Evolutionary conservation across 768 basidiomycete genomes (phyloP).

Genomic region (Mycena rosella): DNA sequence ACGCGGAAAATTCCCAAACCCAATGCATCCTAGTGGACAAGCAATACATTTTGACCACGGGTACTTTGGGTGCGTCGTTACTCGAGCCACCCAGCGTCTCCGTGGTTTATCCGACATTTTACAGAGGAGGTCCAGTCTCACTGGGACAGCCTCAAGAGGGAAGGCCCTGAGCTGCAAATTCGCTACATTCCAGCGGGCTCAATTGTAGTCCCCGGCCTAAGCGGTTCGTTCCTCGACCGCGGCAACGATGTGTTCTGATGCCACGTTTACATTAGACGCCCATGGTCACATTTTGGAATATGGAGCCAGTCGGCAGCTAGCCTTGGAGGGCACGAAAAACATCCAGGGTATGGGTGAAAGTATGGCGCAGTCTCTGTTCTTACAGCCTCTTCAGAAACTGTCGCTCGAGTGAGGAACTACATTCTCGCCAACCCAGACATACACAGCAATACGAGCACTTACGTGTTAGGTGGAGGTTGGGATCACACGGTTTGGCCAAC

Average conservation of each 20-base stretch:
- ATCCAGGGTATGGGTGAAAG: slow-evolving; percentile 60
- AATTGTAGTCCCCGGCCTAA: slow-evolving; percentile 79
- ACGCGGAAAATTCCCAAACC: slow-evolving; percentile 60
- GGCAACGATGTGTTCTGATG: slow-evolving; percentile 20
- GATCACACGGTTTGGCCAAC: slow-evolving; percentile 85
- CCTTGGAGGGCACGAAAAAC: slow-evolving; percentile 71
- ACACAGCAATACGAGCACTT: slow-evolving; percentile 66
- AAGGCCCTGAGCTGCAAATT: slow-evolving; percentile 45
- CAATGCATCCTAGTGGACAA: slow-evolving; percentile 76
- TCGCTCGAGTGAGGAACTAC: slow-evolving; percentile 70
- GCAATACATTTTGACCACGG: slow-evolving; percentile 63
- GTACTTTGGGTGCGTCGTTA: slow-evolving; percentile 67
- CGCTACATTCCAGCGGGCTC: slow-evolving; percentile 67
- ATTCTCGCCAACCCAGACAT: slow-evolving; percentile 71
- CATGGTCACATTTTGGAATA: slow-evolving; percentile 86
- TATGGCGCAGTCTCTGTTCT: slow-evolving; percentile 13
- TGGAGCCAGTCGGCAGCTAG: slow-evolving; percentile 74
- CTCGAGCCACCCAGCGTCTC: slow-evolving; percentile 8
- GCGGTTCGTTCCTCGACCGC: slow-evolving; percentile 60
- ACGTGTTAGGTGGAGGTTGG: slow-evolving; percentile 90
- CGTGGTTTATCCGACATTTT: slow-evolving; percentile 18
- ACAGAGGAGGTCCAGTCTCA: slow-evolving; percentile 58
- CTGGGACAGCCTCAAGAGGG: slow-evolving; percentile 45
- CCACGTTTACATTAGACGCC: slow-evolving; percentile 62
- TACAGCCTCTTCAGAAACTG: slow-evolving; percentile 62